Base-by-base conservation (phyloP, 306 rosid genomes). In the Citrullus mucosospermus region DNA sequence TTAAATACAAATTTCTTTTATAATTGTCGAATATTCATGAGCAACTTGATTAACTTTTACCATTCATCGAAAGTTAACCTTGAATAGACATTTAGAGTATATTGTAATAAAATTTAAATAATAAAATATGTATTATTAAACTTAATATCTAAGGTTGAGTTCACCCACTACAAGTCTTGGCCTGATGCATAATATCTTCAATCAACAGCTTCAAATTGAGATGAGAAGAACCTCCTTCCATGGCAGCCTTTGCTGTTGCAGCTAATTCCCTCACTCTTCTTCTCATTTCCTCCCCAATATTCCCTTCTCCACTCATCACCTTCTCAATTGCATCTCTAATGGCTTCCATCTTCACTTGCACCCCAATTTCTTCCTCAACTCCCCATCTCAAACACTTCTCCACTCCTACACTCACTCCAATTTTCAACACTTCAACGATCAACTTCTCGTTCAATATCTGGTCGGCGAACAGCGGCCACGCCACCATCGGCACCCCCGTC, bases 171-270 rank as follows among this genome's bases (percentile, higher is more conserved):
- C 4, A 32, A 32, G 36, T 32, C 2, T 3, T 32, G 36, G 36
- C 36, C 36, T 32, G 36, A 69, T 74, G 54, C 44, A 8, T 15
- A 2, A 50, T 76, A 36, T 92, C 88, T 78, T 86, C 84, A 70
- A 92, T 85, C 10, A 92, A 78, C 11, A 34, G 53, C 2, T 34
- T 74, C n/a, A 88, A 77, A 39, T 84, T 83, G 1, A 48, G 66
- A 25, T 86, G 82, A 73, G 97, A 92, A 73, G 97, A 90, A 4
- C 95, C 95, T 8, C 88, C 97, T 77, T 83, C 81, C 2, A 82
- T 88, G 44, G 91, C 87, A 30, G 60, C 61, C 77, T 82, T 80
- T 36, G 87, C 93, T 84, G 73, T 81, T 66, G 82, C 76, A 0
- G 80, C 88, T 18, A 90, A 60, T 56, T 78, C 83, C 62, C 43